phyloP scores from a whole-genome alignment of 805 yeast species.

The Spathaspora hagerdaliae region DNA sequence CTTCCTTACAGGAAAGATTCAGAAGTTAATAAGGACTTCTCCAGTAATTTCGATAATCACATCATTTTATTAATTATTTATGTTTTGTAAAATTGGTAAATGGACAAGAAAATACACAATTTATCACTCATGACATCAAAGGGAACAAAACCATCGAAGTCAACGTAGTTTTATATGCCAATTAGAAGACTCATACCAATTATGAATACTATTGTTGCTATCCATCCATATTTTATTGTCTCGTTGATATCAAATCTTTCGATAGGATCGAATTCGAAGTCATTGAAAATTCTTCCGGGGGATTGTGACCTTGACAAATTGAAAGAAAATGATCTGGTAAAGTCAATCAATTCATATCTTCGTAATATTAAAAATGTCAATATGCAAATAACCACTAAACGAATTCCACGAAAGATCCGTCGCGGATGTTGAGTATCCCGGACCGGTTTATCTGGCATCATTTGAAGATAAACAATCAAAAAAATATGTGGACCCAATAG shows the following conservation, averaged over 20 bases:
- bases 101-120: too few species aligned
- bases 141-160: not conserved
- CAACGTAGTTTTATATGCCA: not conserved
- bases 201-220: constrained; percentile 6
- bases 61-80: too few species aligned
- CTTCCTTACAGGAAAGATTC: too few species aligned
- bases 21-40: too few species aligned
- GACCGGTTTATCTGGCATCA: not conserved
- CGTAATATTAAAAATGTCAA: not conserved
- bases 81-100: too few species aligned
- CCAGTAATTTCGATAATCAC: too few species aligned
- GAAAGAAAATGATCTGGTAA: not conserved
- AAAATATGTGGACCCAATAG: too few species aligned
- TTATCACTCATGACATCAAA: not conserved
- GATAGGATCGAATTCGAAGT: constrained; percentile 20
- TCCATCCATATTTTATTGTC: constrained; percentile 18
- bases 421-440: not conserved
- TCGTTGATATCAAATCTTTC: constrained; percentile 25
- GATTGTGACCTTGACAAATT: not conserved
- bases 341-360: constrained; percentile 2
- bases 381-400: not conserved
- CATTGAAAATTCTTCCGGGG: constrained; percentile 13
- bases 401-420: not conserved
- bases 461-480: too few species aligned
- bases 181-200: constrained; percentile 2